Evolutionary conservation across 1,284 basidiomycete genomes (phyloP), one percentile per base, ranked within the genome.

Genomic region (Coriolopsis trogii): DNA sequence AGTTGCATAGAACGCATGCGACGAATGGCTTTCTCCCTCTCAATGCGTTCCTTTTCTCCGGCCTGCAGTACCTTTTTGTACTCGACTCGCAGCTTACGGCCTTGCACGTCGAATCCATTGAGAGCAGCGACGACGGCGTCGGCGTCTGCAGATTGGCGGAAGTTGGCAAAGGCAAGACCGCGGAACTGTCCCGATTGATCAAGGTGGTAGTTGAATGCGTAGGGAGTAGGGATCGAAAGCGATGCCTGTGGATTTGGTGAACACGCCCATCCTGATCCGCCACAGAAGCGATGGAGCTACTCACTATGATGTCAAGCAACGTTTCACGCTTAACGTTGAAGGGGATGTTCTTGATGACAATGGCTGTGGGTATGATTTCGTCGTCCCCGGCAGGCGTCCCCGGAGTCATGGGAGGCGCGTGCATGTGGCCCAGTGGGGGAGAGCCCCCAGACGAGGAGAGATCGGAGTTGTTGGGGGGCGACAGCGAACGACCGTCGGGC

Each of bases 331-430:
- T 93, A 63, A 98, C 93, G 65, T 94, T 95, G 78, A 99, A 98
- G 54, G 95, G 96, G 73, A 98, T 99, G 80, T 98, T 98, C 83
- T 99, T 99, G 75, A 99, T 97, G 67, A 99, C 96, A 66, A 99
- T 98, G 49, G 97, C 96, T 15, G 96, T 99, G 47, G 96, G 96
- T 72, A 99, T 99, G 70, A 98, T 83, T 70, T 98, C 95, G 70
- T 98, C 95, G 62, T 94, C 93, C 39, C 67, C 59, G 50, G 70
- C 75, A 50, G 79, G 78, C 16, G 79, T 78, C 34, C 74, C 71
- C 8, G 82, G 71, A 16, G 69, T 73, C 31, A 80, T 67, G 58
- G 79, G 73, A 50, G 78, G 68, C 37, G 67, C 66, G 54, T 73
- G 73, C 62, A 87, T 73, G 69, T 85, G 80, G 45, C 75, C 71